Evolutionary conservation across 139 green algal species (phyloP).

Genomic region (Coccomyxa sp.): DNA sequence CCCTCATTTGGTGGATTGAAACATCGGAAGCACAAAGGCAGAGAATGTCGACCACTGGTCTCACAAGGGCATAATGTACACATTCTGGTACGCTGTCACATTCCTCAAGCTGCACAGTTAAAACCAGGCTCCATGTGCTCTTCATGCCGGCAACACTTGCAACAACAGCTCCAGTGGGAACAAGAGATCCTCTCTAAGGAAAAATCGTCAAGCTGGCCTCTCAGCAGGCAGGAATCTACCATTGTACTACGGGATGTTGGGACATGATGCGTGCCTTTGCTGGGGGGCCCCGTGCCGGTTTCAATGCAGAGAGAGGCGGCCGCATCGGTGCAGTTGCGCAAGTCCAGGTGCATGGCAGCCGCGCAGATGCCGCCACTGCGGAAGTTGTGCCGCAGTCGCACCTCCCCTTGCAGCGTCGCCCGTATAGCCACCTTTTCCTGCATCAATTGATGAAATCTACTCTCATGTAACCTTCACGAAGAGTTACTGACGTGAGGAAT

Average conservation of each 20-base stretch:
- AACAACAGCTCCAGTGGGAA: neutral
- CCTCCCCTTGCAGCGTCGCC: slow-evolving; percentile 4
- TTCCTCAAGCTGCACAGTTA: too few species aligned
- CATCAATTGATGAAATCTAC: slow-evolving; percentile 6
- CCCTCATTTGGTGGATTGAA: too few species aligned
- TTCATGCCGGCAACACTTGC: too few species aligned
- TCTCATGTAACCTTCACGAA: neutral
- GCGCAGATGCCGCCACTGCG: slow-evolving; percentile 27
- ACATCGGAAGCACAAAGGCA: too few species aligned
- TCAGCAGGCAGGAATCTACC: neutral
- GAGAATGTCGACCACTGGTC: too few species aligned
- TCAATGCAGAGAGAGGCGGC: slow-evolving; percentile 29
- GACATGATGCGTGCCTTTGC: neutral
- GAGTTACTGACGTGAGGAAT: neutral
- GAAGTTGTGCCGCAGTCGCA: slow-evolving; percentile 52
- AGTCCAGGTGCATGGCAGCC: slow-evolving; percentile 38
- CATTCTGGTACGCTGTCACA: too few species aligned
- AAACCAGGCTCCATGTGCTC: too few species aligned
- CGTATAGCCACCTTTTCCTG: slow-evolving; percentile 16
- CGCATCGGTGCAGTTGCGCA: slow-evolving; percentile 51
- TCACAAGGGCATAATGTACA: too few species aligned
- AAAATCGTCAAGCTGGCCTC: neutral
- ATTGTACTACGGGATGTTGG: neutral
- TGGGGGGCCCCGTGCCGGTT: neutral
- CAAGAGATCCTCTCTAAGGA: neutral